These are phyloP conservation scores for Dryas octopetala DNA, from an alignment of 306 rosid genomes.

Conservation along the genomic window DNA sequence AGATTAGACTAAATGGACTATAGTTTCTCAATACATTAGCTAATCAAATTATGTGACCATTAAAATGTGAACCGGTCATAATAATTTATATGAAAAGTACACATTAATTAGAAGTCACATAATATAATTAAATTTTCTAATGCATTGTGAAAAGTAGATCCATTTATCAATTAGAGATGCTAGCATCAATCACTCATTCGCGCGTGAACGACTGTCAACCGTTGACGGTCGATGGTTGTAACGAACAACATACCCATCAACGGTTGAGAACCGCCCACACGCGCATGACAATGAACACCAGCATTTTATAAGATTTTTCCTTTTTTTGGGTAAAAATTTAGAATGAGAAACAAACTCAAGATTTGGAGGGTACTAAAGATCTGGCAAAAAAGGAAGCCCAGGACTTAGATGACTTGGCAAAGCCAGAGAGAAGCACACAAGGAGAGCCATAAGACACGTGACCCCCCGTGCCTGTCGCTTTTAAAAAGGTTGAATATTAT, in stretches of 20 bases:
- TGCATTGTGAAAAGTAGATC: too few relatives aligned
- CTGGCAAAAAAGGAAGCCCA: background rate
- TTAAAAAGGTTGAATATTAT: constrained; percentile 4
- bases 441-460: constrained; percentile 32
- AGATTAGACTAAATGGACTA: too few relatives aligned
- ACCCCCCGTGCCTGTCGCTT: constrained; percentile 38
- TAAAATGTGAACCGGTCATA: too few relatives aligned
- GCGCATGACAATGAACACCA: background rate
- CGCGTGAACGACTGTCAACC: fast-evolving
- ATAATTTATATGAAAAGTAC: too few relatives aligned
- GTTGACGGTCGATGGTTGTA: too few relatives aligned
- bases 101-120: too few relatives aligned
- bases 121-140: too few relatives aligned
- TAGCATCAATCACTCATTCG: background rate
- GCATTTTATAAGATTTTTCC: background rate
- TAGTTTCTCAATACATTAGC: too few relatives aligned
- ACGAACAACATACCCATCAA: too few relatives aligned
- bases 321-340: background rate
- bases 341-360: background rate
- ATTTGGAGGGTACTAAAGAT: constrained; percentile 11
- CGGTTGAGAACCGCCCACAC: background rate
- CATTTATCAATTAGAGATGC: background rate
- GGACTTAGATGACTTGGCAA: constrained; percentile 16
- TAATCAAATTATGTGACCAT: too few relatives aligned
- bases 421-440: constrained; percentile 13